phyloP scores from a whole-genome alignment of 1,284 basidiomycete species.

The Boletellus deceptivus region DNA sequence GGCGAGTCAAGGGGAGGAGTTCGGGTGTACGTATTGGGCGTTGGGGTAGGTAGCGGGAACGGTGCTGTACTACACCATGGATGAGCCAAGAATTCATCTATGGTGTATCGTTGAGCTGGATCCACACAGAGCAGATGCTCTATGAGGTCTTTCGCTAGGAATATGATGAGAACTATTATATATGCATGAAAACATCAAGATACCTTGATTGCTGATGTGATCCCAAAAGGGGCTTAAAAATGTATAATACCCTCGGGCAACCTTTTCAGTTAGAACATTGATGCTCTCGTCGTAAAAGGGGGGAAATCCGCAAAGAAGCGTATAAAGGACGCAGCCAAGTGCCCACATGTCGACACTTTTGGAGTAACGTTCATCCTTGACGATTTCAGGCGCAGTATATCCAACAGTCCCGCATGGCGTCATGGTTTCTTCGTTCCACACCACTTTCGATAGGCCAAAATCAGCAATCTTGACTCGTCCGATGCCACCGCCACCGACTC shows the following conservation, averaged over 20 bases:
- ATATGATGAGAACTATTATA: constrained; percentile 12
- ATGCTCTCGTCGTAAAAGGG: constrained; percentile 99
- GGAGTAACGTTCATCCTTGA: constrained; percentile 98
- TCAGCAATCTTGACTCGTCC: constrained; percentile 99
- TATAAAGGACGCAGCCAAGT: constrained; percentile 97
- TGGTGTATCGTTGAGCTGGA: constrained; percentile 92
- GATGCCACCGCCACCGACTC: constrained; percentile 94
- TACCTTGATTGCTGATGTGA: constrained; percentile 82
- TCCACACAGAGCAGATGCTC: constrained; percentile 95
- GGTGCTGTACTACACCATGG: constrained; percentile 87
- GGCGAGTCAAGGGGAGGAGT: constrained; percentile 85
- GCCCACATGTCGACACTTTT: constrained; percentile 99
- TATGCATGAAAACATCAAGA: constrained; percentile 19
- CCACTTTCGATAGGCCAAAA: constrained; percentile 96
- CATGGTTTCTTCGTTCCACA: constrained; percentile 99
- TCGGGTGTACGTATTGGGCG: constrained; percentile 49
- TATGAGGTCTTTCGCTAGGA: constrained; percentile 90
- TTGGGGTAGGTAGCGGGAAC: constrained; percentile 59
- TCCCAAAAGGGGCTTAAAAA: constrained; percentile 99
- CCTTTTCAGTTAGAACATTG: constrained; percentile 97
- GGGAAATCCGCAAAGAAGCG: constrained; percentile 96
- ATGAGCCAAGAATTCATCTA: constrained; percentile 96
- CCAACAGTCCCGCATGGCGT: constrained; percentile 99
- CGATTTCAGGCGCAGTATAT: constrained; percentile 99
- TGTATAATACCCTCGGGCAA: constrained; percentile 96